phyloP scores from a whole-genome alignment of 768 basidiomycete genomes.

The Coprinellus aureogranulatus region DNA sequence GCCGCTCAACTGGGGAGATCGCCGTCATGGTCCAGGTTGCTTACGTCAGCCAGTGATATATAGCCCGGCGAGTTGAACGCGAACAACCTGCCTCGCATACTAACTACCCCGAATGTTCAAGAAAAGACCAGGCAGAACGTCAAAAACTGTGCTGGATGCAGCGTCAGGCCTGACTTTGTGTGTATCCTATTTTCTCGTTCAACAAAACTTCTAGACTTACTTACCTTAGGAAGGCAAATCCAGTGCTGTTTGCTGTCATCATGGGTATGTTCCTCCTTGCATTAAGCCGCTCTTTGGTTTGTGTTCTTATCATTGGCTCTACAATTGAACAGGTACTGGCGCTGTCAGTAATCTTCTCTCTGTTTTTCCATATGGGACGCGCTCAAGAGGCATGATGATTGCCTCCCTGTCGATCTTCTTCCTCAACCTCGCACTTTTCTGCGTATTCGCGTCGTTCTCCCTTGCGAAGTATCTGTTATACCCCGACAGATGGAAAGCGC shows the following conservation, averaged over 20 bases:
- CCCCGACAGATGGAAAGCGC: constrained; percentile 39
- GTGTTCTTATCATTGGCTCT: not conserved
- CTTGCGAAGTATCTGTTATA: constrained; percentile 51
- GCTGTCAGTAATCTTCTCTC: constrained; percentile 54
- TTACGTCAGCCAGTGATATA: not conserved
- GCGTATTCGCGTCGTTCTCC: constrained; percentile 44
- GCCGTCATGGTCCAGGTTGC: too few relatives aligned
- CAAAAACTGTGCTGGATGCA: not conserved
- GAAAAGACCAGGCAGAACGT: not conserved
- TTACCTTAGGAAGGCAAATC: constrained; percentile 43
- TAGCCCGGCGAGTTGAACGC: not conserved
- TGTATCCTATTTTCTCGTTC: not conserved
- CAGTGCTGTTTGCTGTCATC: constrained; percentile 41
- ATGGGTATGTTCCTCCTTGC: constrained; percentile 37
- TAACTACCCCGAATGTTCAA: not conserved
- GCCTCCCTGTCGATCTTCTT: constrained; percentile 51
- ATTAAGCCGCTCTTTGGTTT: too few relatives aligned
- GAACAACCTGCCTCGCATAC: not conserved
- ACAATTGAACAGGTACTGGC: constrained; percentile 38
- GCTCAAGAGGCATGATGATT: constrained; percentile 37
- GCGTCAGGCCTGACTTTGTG: not conserved
- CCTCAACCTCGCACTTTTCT: constrained; percentile 55
- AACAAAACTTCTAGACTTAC: not conserved
- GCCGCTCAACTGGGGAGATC: too few relatives aligned
- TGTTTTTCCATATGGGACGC: constrained; percentile 53